Conservation (phyloP, 2,329 filamentous ascomycete genomes). For the Neocucurbitaria cava region DNA sequence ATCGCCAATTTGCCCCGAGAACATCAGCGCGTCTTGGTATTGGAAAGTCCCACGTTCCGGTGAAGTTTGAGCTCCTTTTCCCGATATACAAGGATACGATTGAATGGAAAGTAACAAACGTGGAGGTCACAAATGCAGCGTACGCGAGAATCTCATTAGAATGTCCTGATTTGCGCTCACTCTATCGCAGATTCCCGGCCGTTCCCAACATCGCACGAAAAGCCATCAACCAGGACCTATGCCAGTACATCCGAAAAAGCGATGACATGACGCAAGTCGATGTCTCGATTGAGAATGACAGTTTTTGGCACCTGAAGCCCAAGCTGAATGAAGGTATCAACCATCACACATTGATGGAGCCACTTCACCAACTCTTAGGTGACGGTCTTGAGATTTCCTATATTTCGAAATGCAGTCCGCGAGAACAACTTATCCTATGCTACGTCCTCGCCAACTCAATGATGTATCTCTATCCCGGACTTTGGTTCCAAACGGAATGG, state of each 20-base stretch:
- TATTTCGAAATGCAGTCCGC: not conserved
- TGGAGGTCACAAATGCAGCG: not conserved
- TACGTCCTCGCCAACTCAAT: not conserved
- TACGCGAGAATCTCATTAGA: not conserved
- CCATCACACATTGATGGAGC: not conserved
- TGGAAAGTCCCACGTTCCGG: not conserved
- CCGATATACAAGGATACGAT: not conserved
- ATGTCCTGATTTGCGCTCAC: not conserved
- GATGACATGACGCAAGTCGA: not conserved
- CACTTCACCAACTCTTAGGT: not conserved
- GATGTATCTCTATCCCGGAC: not conserved
- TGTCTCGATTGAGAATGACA: not conserved
- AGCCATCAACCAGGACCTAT: not conserved
- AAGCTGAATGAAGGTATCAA: not conserved
- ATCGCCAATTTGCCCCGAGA: not conserved
- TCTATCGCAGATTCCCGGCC: not conserved
- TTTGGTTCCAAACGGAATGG: not conserved
- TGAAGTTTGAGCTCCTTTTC: not conserved
- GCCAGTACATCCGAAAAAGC: not conserved
- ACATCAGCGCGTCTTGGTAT: not conserved
- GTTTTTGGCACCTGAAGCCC: not conserved
- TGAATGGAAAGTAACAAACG: constrained; percentile 2
- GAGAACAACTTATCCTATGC: not conserved
- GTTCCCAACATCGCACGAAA: not conserved
- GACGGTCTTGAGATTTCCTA: not conserved